Evolutionary conservation across 805 yeast genomes (phyloP), one percentile per base, ranked within the genome.

Genomic region (Kodamaea jinghongensis): DNA sequence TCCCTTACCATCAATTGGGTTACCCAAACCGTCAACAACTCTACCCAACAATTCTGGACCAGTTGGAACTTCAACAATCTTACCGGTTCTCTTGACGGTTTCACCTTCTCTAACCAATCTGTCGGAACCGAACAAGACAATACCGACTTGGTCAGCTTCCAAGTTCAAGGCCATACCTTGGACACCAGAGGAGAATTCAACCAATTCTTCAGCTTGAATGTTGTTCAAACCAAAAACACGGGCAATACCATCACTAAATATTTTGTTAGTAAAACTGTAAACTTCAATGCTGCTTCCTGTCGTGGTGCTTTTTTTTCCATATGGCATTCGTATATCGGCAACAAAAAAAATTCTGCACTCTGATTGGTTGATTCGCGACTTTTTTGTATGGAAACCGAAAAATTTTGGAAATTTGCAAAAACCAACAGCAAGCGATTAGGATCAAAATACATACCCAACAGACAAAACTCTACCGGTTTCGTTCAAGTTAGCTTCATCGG

Each of bases 101-200:
- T 93, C 96, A 78, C 99, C 98, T 79, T 93, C 97, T 78, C 89
- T 90, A 72, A 93, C 98, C 58, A 83, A 81, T 73, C 96, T 83
- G 75, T 93, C 99, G 54, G 98, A 90, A 79, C 99, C 99, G 80
- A 93, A 93, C 75, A 93, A 79, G 76, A 93, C 99, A 68, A 93
- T 83, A 88, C 99, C 99, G 70, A 93, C 99, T 77, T 93, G 98
- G 74, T 96, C 97, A 63, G 98, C 96, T 78, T 93, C 99, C 83
- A 93, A 86, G 83, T 93, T 93, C 70, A 93, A 82, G 66, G 99
- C 98, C 99, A 93, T 93, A 85, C 99, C 99, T 76, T 90, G 88
- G 62, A 91, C 98, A 80, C 99, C 99, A 47, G 99, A 88, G 48
- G 96, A 79, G 79, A 93, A 95, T 78, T 93, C 99, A 64, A 93